Evolutionary conservation across 257 asterid genomes (phyloP), one percentile per base, ranked within the genome.

Genomic region (Anisodus acutangulus): DNA sequence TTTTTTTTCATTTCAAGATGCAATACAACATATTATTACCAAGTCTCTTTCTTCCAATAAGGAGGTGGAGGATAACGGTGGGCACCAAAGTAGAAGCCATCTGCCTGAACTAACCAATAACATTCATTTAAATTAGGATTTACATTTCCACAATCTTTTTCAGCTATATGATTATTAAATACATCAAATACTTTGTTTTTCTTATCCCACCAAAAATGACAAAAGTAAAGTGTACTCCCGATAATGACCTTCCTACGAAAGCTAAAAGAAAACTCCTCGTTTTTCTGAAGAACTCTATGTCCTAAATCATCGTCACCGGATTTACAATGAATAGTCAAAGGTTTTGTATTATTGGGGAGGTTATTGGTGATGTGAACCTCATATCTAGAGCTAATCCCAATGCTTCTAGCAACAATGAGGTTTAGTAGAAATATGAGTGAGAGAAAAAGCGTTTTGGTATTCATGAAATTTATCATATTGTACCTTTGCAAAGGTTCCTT

Each of bases 51-150:
- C 68, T 8, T 62, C 68, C 15, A 62, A 62, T 62, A 62, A 19
- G 68, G 39, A 62, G 68, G 68, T 19, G 68, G 68, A 19, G 68
- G 68, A 62, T 62, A n/a, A 62, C 68, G 81, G 12, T 74, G 81
- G 8, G 81, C 62, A 11, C 81, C 81, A 74, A 74, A 74, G 15
- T 74, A 74, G 37, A 74, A 74, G 17, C 81, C 81, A 49, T 74
- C 81, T 74, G 8, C 81, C 4, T 74, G 62, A 74, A 74, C 81
- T 12, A 16, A 15, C 81, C 81, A 74, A 49, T 74, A 74, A 74
- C 81, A 74, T 74, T 74, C 81, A 2, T n/a, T 3, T 19, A 49
- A 49, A 3, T 74, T 60, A 6, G 43, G 12, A 74, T 74, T 74
- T 49, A 74, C 45, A 1, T 2, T 22, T 22, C 81, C 81, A 22